Evolutionary conservation across 2,329 filamentous ascomycete genomes (phyloP).

Genomic region (Lachnum nothofagi): DNA sequence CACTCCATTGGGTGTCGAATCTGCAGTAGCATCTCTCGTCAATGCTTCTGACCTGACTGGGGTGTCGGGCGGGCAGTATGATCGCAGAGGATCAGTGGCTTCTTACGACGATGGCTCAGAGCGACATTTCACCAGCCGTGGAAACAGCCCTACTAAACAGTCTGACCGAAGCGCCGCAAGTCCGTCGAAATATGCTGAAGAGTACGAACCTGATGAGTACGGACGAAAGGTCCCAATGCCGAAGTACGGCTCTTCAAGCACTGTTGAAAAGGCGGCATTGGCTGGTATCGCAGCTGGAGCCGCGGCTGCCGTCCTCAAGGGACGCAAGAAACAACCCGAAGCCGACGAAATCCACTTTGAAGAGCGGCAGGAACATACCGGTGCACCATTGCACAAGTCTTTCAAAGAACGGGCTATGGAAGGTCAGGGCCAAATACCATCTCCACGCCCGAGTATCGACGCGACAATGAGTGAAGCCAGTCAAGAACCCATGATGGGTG

Average conservation of each 20-base stretch:
- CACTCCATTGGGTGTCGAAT: conserved; percentile 70
- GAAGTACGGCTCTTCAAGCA: conserved; percentile 23
- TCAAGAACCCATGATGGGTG: conserved; percentile 53
- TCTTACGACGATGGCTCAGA: conserved; percentile 33
- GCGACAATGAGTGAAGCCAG: conserved; percentile 44
- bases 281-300: conserved; percentile 28
- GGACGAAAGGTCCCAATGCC: conserved; percentile 33
- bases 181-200: conserved; percentile 26
- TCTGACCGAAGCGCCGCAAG: conserved; percentile 36
- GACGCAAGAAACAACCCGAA: conserved; percentile 24
- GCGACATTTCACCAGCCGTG: conserved; percentile 32
- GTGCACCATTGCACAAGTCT: conserved; percentile 56
- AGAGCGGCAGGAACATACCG: conserved; percentile 31
- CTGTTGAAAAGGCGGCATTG: conserved; percentile 24
- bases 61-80: conserved; percentile 41
- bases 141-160: conserved; percentile 44
- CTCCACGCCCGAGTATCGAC: conserved; percentile 55
- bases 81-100: conserved; percentile 30
- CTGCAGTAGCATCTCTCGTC: conserved; percentile 78
- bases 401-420: conserved; percentile 62
- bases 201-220: conserved; percentile 33
- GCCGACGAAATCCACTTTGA: conserved; percentile 28
- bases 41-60: conserved; percentile 72
- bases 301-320: conserved; percentile 27
- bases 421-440: conserved; percentile 48